Evolutionary conservation across 805 yeast genomes (phyloP), one percentile per base, ranked within the genome.

Genomic region (Millerozyma acaciae): DNA sequence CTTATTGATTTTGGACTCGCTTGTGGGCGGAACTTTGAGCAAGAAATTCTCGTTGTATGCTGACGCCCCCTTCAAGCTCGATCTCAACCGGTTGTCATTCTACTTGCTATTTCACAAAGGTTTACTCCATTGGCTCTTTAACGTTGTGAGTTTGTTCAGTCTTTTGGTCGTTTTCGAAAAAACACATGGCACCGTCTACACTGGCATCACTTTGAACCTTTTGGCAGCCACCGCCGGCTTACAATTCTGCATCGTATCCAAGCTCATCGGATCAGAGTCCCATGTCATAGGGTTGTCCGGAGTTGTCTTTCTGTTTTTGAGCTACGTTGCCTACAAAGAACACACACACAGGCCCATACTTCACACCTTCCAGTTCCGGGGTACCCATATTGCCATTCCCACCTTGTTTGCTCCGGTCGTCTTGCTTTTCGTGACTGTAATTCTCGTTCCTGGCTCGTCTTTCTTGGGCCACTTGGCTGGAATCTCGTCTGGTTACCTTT

Each of bases 141-240:
- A 85, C 47, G 37, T 75, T 6, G 39, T 76, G 23, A 71, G 81
- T 1, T 51, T 87, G 28, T 63, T 73, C 37, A 72, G 81, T 1
- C 77, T 84, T 14, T 54, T 86, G 47, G 64, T 80, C 8, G 65
- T 68, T 32, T 87, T 80, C 55, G 96, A 87, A 63, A 62, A 69
- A 35, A 53, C 59, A 15, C 81, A 85, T 48, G 97, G 96, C 5
- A 86, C 97, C 0, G 82, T 87, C 3, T 76, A 85, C 55, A 83
- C 95, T 4, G 96, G 94, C 4, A 66, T 88, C 28, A 79, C 87
- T 10, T 62, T 88, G 36, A 87, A 86, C 53, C 43, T 84, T 16
- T 57, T 82, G 30, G 84, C 95, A 2, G 78, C 81, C 1, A 55
- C 76, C 4, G 71, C 90, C 2, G 96, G 83, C 4, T 48, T 85